Percentiles rank a stretch among this genome's conserved stretches.
phyloP scores from a whole-genome alignment of 331 rosid species.

The Pyrus hybrid region DNA sequence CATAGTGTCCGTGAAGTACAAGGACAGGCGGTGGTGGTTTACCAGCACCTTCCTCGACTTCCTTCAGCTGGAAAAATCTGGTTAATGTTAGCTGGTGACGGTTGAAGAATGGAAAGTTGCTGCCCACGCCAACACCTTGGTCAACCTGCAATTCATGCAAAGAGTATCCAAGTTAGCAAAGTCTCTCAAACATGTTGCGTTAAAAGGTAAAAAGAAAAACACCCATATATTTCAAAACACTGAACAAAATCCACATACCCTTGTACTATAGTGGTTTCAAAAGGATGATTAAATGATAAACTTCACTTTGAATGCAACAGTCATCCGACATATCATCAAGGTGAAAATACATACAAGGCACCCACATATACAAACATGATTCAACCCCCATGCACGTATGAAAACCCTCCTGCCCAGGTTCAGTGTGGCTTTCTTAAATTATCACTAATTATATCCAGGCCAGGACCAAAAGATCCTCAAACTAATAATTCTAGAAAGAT shows the following conservation, averaged over 20 bases:
- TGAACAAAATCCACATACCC: neutral
- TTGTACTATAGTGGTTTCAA: neutral
- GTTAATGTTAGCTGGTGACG: conserved; percentile 90
- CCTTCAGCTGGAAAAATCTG: conserved; percentile 52
- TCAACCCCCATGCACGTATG: neutral
- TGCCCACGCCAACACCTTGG: conserved; percentile 87
- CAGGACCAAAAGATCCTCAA: neutral
- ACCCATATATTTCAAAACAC: neutral
- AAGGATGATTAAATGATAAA: neutral
- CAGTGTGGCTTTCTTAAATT: neutral
- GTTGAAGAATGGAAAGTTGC: conserved; percentile 81
- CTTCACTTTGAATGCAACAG: neutral
- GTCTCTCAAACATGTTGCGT: neutral
- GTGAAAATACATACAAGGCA: neutral
- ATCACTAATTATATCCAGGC: neutral
- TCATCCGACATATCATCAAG: neutral
- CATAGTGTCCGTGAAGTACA: conserved; percentile 92
- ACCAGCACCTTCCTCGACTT: conserved; percentile 91
- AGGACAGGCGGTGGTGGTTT: conserved; percentile 95
- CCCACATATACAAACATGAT: neutral
- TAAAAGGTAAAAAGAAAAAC: neutral
- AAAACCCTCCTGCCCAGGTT: neutral
- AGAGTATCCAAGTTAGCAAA: conserved; percentile 3
- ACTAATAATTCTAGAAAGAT: neutral
- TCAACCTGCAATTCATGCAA: conserved; percentile 55